These are phyloP conservation scores for Psidium guajava DNA, from an alignment of 345 rosid genomes.

Conservation along the genomic window DNA sequence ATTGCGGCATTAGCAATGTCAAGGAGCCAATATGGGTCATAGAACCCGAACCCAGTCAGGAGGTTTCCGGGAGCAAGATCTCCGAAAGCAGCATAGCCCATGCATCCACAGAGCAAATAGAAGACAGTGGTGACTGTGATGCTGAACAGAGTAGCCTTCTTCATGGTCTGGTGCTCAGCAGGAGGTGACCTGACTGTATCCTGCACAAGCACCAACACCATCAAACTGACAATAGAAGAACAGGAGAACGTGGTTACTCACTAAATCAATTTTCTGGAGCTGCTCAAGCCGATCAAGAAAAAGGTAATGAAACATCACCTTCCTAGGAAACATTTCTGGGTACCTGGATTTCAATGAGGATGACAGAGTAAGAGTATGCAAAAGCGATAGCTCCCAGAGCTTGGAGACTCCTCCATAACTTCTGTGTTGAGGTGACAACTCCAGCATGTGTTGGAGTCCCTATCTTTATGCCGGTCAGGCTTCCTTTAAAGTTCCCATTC, in stretches of 20 bases:
- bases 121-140: conserved; percentile 40
- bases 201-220: conserved; percentile 14
- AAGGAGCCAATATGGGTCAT: conserved; percentile 68
- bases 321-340: neutral
- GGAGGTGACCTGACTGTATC: conserved; percentile 78
- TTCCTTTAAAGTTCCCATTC: conserved; percentile 35
- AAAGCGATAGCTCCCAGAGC: conserved; percentile 82
- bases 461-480: conserved; percentile 41
- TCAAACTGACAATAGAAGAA: neutral
- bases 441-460: conserved; percentile 37
- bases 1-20: conserved; percentile 65
- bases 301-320: neutral
- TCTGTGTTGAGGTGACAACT: conserved; percentile 28
- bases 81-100: conserved; percentile 82
- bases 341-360: conserved; percentile 78
- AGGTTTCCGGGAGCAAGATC: conserved; percentile 68
- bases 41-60: conserved; percentile 71
- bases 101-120: conserved; percentile 67
- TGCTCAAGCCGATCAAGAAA: neutral
- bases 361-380: conserved; percentile 51
- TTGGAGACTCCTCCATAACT: conserved; percentile 61
- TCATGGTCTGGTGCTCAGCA: conserved; percentile 64
- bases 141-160: conserved; percentile 50
- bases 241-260: neutral
- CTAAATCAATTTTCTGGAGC: neutral